Evolutionary conservation across 2,329 filamentous ascomycete species (phyloP), one percentile per base, ranked within the genome.

Genomic region (Alternaria brassicae): DNA sequence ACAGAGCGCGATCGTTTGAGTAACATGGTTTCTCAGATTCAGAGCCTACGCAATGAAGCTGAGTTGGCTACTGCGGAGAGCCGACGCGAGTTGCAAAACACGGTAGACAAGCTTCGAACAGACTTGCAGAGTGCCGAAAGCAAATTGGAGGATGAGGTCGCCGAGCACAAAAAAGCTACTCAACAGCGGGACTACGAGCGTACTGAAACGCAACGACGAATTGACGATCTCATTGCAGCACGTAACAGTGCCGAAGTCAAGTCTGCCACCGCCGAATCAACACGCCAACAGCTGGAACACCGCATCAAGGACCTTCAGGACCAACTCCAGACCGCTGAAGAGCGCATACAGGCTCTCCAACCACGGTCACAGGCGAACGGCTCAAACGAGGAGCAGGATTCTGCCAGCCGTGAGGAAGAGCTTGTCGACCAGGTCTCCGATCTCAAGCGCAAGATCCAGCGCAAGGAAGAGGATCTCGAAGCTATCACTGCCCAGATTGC

Each of bases 11-110:
- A 89, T 44, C 87, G 93, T 28, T 85, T 98, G 4, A 96, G 94
- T 78, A 89, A 88, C 56, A 84, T 97, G 30, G 87, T 97, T 44
- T 86, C 90, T 4, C 93, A 91, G 53, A 87, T 97, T 49, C 94
- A 98, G 72, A 93, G 88, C 15, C 84, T 98, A 32, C 89, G 96
- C 65, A 98, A 97, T 69, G 94, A 99, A 79, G 91, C 93, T 37
- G 93, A 96, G 70, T 85, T 95, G 48, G 83, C 88, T 2, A 93
- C 97, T 58, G 87, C 90, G 0, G 95, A 99, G 77, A 88, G 85
- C 21, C 88, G 91, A 65, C 89, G 94, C 54, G 88, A 93, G 64
- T 81, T 96, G 1, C 92, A 97, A 72, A 81, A 84, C 13, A 91
- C 89, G 66, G 86, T 93, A 23, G 93, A 98, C 66, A 83, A 84